phyloP scores from a whole-genome alignment of 2,329 filamentous ascomycete genomes.

The Talaromyces islandicus region DNA sequence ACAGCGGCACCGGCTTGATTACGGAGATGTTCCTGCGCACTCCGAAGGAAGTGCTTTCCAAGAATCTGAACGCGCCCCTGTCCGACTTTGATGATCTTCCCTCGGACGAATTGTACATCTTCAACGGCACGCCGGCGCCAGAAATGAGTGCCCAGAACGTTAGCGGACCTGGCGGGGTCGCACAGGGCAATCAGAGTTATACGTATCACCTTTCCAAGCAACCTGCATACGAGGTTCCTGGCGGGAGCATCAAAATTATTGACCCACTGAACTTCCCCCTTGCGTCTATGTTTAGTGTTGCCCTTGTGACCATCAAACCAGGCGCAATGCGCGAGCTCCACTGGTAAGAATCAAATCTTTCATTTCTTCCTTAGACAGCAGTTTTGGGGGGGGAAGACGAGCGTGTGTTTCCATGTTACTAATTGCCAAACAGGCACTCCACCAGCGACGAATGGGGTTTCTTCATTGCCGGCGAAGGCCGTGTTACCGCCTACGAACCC shows the following conservation, averaged over 20 bases:
- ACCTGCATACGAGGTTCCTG: conserved; percentile 45
- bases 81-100: conserved; percentile 33
- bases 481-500: conserved; percentile 52
- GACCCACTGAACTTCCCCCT: conserved; percentile 55
- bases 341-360: conserved; percentile 49
- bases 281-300: conserved; percentile 50
- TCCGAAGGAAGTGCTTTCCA: conserved; percentile 35
- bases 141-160: conserved; percentile 41
- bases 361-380: neutral
- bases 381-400: neutral
- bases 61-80: conserved; percentile 35
- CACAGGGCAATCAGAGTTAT: conserved; percentile 27
- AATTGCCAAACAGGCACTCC: neutral
- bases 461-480: conserved; percentile 52
- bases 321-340: conserved; percentile 62
- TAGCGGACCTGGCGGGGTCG: conserved; percentile 29
- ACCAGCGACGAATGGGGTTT: conserved; percentile 54
- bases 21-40: conserved; percentile 47
- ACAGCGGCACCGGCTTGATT: conserved; percentile 56
- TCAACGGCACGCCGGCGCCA: conserved; percentile 33
- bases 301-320: conserved; percentile 53
- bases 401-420: neutral
- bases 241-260: conserved; percentile 55
- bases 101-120: conserved; percentile 37
- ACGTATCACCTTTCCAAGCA: conserved; percentile 43